Evolutionary conservation across 805 yeast species (phyloP), one percentile per base, ranked within the genome.

Genomic region (Ogataea methanolica): DNA sequence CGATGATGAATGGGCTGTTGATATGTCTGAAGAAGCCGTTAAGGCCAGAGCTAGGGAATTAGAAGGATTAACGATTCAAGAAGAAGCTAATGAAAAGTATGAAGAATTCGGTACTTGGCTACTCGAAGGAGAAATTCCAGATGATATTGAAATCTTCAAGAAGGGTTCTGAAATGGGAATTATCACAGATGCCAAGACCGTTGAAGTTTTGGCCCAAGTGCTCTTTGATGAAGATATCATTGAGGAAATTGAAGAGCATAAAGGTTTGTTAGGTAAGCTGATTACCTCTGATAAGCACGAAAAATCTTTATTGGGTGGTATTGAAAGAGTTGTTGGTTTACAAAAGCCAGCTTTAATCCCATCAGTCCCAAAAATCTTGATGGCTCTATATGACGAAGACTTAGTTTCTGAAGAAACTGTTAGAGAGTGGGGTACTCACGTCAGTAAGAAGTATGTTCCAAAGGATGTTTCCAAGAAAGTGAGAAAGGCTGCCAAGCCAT

Each of bases 1-100:
- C 54, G 96, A 90, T 64, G 97, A 88, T 57, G 96, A 88, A 56
- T 92, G 98, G 98, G 89, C 97, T 17, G 96, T 91, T 39, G 99
- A 92, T 68, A 88, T 91, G 79, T 87, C 96, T 42, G 94, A 88
- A 67, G 98, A 90, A 71, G 98, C 98, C 49, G 88, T 92, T 55
- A 83, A 85, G 64, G 89, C 87, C 41, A 87, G 99, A 71, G 96
- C 96, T 40, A 73, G 81, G 59, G 96, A 88, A 66, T 76, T 90
- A 55, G 96, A 89, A 69, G 89, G 83, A 22, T 72, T 79, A 46
- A 69, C 67, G 47, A 48, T 71, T 33, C 69, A 67, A 50, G 48
- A 57, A 12, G 75, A 58, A 19, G 79, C 70, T 41, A 69, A 65
- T 42, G 77, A 74, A 50, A 75, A 70, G 50, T 84, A 80, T 67